Base-by-base conservation (phyloP, 805 yeast species). In the Crinitomyces ghanaensis region DNA sequence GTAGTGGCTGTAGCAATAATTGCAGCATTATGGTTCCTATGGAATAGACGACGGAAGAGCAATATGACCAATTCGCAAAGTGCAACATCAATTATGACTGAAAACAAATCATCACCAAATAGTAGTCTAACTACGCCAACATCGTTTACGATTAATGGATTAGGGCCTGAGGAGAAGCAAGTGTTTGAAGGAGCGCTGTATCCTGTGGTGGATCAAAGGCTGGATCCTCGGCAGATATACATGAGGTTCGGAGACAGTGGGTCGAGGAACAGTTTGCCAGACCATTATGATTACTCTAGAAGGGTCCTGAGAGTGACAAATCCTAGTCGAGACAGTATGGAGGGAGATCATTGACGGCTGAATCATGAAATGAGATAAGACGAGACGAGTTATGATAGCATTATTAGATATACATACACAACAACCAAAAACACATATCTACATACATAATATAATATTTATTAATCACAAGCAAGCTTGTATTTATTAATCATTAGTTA, bases 261-360 rank as follows among this genome's bases (percentile, higher is more conserved):
- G 22, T 65, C 73, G 5, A 53, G 60, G 28, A 55, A 64, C 29
- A 60, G 70, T 21, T 46, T 74, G 22, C 69, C 63, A 13, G 81
- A 74, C 46, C 69, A 74, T 36, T 60, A 61, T 40, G 79, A 74
- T 45, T 74, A 74, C 44, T 62, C 71, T 3, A 56, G 80, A 27
- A 59, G 67, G 37, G 76, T 74, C 4, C 54, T 74, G 23, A 53
- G 70, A 24, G 75, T 74, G 17, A 64, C 74, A 4, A 74, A 74
- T 42, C 67, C 67, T 2, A 64, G 35, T 19, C 11, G 33, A 17
- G 40, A 33, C 25, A 36, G 36, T 23, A 19, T 25, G 11, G 39
- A 27, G 28, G 13, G n/a, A 21, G n/a, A n/a, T n/a, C n/a, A n/a
- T n/a, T n/a, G n/a, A n/a, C n/a, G n/a, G n/a, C n/a, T n/a, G n/a